These are phyloP conservation scores for Trametes polyzona DNA, from an alignment of 1,284 basidiomycete species.

Conservation along the genomic window DNA sequence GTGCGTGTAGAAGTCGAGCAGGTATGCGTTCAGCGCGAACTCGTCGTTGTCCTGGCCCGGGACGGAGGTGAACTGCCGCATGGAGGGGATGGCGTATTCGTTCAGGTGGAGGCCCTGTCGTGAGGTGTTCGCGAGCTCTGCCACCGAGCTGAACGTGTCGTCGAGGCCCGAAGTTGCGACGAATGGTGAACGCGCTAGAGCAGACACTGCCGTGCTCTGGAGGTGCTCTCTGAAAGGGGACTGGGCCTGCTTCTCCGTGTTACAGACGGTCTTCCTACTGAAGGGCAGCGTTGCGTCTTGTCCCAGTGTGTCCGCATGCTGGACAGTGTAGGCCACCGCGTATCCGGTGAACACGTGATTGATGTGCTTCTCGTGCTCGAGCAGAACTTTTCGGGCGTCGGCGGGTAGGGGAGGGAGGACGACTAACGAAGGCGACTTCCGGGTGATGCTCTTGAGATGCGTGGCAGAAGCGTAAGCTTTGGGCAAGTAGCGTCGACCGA, in stretches of 20 bases:
- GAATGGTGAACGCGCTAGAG: slow-evolving; percentile 56
- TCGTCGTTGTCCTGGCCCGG: slow-evolving; percentile 29
- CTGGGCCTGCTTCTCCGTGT: slow-evolving; percentile 2
- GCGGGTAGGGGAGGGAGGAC: slow-evolving; percentile 54
- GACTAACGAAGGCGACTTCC: slow-evolving; percentile 58
- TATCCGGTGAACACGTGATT: slow-evolving; percentile 58
- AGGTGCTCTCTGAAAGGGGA: slow-evolving; percentile 42
- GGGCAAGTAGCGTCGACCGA: slow-evolving; percentile 58
- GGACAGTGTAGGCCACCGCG: slow-evolving; percentile 50
- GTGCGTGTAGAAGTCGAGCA: slow-evolving; percentile 69
- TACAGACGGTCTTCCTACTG: slow-evolving; percentile 37
- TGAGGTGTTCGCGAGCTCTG: slow-evolving; percentile 55
- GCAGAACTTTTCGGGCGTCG: slow-evolving; percentile 45
- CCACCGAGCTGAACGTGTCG: slow-evolving; percentile 53
- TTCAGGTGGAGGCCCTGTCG: slow-evolving; percentile 58
- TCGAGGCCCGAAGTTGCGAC: slow-evolving; percentile 66
- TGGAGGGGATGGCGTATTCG: slow-evolving; percentile 60
- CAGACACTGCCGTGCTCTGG: slow-evolving; percentile 39
- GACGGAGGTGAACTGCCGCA: slow-evolving; percentile 44
- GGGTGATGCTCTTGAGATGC: slow-evolving; percentile 41
- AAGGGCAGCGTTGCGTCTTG: slow-evolving; percentile 51
- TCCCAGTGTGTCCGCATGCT: slow-evolving; percentile 42
- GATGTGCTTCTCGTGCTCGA: slow-evolving; percentile 53
- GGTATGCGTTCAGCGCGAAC: slow-evolving; percentile 60
- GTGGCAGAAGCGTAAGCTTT: slow-evolving; percentile 43